Percentiles rank a stretch among this genome's conserved stretches.
Conservation (phyloP, 2,329 filamentous ascomycete species). For the Metarhizium sp. region DNA sequence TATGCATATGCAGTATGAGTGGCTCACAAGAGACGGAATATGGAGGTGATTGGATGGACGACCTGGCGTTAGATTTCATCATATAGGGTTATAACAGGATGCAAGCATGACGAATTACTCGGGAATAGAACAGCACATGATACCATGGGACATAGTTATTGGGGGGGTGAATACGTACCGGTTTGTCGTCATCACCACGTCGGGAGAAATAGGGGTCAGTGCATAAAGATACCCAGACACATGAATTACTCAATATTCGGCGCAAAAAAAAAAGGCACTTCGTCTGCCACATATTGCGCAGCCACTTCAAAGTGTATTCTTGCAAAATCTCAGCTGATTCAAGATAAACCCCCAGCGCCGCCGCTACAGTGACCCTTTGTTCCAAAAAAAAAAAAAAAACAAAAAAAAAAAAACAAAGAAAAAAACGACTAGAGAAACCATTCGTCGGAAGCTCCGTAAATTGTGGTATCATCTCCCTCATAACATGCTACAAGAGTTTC, state of each 20-base stretch:
- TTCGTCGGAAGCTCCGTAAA: background rate
- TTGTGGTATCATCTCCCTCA: background rate
- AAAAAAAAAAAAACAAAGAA: background rate
- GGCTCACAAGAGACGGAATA: slow-evolving; percentile 29
- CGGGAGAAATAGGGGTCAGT: background rate
- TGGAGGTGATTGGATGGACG: slow-evolving; percentile 29
- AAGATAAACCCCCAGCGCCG: background rate
- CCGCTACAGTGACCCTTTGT: background rate
- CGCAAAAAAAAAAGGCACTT: background rate
- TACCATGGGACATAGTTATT: background rate
- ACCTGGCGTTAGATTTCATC: slow-evolving; percentile 22
- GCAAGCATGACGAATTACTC: background rate
- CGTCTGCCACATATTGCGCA: background rate
- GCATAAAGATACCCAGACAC: background rate
- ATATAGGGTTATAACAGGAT: slow-evolving; percentile 5
- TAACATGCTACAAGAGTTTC: background rate
- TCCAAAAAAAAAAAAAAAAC: background rate
- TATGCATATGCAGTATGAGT: background rate
- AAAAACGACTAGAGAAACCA: background rate
- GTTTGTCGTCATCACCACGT: background rate
- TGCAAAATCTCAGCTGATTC: background rate
- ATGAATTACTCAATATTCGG: background rate
- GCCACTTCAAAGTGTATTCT: background rate
- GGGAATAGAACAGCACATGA: background rate
- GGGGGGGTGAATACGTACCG: background rate